Conservation (phyloP, 2,329 filamentous ascomycete genomes). For the Epichloe brachyelytri region DNA sequence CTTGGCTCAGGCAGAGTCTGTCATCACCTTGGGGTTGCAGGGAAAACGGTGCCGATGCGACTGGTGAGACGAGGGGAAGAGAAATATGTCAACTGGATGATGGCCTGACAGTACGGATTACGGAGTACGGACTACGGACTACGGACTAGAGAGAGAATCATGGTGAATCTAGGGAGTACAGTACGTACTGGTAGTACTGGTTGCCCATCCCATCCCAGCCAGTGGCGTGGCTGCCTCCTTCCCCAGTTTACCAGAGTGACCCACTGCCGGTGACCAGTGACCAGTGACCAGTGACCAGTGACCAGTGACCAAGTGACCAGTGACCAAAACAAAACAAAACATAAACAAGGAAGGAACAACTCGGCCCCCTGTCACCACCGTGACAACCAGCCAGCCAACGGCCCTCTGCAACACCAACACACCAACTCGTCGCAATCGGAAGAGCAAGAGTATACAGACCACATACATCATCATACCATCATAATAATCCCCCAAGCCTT, state of each 20-base stretch:
- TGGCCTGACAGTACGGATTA: conserved; percentile 10
- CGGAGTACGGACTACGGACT: no score
- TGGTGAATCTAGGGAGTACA: no score
- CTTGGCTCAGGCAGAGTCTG: conserved; percentile 41
- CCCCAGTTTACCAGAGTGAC: no score
- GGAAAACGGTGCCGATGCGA: conserved; percentile 48
- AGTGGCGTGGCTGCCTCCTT: no score
- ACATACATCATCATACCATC: background rate
- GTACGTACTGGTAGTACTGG: no score
- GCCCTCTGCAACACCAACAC: background rate
- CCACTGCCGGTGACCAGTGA: no score
- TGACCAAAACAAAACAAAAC: conserved; percentile 5
- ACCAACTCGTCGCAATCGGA: background rate
- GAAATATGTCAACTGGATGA: conserved; percentile 41
- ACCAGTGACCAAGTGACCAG: no score
- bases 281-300: no score
- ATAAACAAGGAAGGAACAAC: conserved; percentile 2
- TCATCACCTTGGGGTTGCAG: conserved; percentile 62
- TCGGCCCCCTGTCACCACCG: background rate
- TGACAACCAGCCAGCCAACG: conserved; percentile 3
- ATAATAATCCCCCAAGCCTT: background rate
- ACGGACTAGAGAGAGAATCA: no score
- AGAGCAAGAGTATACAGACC: background rate
- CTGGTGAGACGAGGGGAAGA: conserved; percentile 58
- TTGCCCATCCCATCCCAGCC: no score